Evolutionary conservation across 192 early-diverging fungal genomes (phyloP), one percentile per base, ranked within the genome.

Genomic region (Backusella mclennaniae): DNA sequence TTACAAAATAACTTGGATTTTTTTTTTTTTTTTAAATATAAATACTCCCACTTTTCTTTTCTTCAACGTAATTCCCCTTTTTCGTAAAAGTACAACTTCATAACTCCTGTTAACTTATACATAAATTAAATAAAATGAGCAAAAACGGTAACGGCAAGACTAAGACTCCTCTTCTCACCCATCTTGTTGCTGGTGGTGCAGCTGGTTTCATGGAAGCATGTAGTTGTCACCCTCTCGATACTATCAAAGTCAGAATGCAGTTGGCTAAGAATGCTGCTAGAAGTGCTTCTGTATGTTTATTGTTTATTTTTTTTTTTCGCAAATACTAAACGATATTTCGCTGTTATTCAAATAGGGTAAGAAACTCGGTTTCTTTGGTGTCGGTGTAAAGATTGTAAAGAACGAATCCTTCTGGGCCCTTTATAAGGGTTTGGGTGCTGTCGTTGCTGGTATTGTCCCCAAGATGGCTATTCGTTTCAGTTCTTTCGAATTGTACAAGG

Each of bases 381-480:
- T 95, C n/a, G 97, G 96, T 33, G 74, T 88, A 31, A 89, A 91
- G 67, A 99, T 98, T 72, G 89, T 95, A 8, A 85, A 87, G 76
- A 94, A 91, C 75, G 98, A 99, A 80, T 95, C 95, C 19, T 84
- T 95, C 35, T 83, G 96, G 38, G 94, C 92, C 1, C 90, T 99
- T 6, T 99, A 99, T 92, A 97, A 98, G 88, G 98, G 98, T 73
- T 89, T 99, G 14, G 96, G 96, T 39, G 97, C 97, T 9, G 96
- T 99, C 3, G 92, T 96, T 14, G 89, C 95, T 4, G 96, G 97
- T 42, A 99, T 99, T 77, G 95, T 99, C 17, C 97, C 97, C 78
- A 99, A 99, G 88, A 98, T 98, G 96, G 97, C 96, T 29, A 99
- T 99, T 80, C 93, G 97, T 63, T 99, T 99, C 87, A 94, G 93